These are phyloP conservation scores for Chalciporus sphaerocephalus DNA, from an alignment of 768 basidiomycete genomes.

Conservation along the genomic window DNA sequence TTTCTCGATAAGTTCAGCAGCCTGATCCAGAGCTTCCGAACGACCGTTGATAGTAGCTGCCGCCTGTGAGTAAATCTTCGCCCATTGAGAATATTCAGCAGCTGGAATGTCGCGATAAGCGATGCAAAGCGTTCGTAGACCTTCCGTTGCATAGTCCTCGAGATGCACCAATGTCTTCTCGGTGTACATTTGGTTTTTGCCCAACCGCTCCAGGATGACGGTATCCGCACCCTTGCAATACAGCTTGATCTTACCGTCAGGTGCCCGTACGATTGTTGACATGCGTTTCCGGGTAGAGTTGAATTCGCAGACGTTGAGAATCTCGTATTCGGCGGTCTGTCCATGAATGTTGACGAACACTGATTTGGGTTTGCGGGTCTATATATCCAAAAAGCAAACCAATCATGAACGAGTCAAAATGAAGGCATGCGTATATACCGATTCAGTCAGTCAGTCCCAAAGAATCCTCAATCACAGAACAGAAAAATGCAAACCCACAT, in stretches of 20 bases:
- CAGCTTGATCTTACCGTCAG: conserved; percentile 88
- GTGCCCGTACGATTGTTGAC: conserved; percentile 88
- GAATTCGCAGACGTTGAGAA: conserved; percentile 98
- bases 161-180: conserved; percentile 87
- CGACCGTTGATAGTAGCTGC: conserved; percentile 95
- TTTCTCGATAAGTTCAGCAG: conserved; percentile 93
- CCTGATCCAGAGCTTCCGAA: conserved; percentile 89
- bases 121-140: conserved; percentile 92
- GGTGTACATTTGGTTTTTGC: conserved; percentile 75
- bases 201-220: conserved; percentile 91
- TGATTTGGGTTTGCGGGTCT: conserved; percentile 96
- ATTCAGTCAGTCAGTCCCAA: neutral
- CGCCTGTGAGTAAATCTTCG: conserved; percentile 82
- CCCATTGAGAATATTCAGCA: conserved; percentile 89
- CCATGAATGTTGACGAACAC: conserved; percentile 85
- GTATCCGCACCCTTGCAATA: conserved; percentile 98
- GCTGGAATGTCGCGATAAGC: conserved; percentile 91
- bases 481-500: conserved; percentile 51
- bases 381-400: neutral
- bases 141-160: conserved; percentile 98
- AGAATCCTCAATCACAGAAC: neutral
- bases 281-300: conserved; percentile 97
- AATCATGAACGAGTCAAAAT: neutral
- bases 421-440: neutral
- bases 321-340: conserved; percentile 71